Conservation (phyloP, 106 monocot species). For the Gastrodia elata region DNA sequence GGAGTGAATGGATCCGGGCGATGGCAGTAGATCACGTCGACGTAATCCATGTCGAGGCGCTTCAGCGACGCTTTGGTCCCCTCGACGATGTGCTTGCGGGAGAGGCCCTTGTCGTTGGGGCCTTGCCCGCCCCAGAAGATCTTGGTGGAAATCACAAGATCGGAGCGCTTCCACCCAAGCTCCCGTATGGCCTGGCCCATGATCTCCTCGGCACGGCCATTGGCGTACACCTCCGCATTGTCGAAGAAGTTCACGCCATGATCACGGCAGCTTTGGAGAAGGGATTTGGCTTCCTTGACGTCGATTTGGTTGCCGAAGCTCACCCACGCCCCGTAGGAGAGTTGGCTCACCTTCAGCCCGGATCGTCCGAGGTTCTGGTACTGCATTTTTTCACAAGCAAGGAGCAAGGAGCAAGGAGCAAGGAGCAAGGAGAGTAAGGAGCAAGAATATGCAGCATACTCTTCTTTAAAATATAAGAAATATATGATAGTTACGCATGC, state of each 20-base stretch:
- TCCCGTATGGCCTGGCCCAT: conserved; percentile 96
- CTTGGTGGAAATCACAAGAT: conserved; percentile 90
- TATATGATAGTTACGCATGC: no score
- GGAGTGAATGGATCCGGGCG: conserved; percentile 71
- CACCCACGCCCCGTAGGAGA: conserved; percentile 92
- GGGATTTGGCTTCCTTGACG: conserved; percentile 87
- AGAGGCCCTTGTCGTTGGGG: conserved; percentile 96
- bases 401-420: no score
- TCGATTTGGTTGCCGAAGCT: conserved; percentile 95
- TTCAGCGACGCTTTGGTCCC: conserved; percentile 66
- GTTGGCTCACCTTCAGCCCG: conserved; percentile 78
- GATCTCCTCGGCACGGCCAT: conserved; percentile 97
- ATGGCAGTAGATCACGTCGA: conserved; percentile 85
- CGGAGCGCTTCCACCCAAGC: conserved; percentile 88
- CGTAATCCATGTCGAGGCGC: conserved; percentile 87
- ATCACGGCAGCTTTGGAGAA: conserved; percentile 93
- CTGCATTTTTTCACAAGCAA: conserved; percentile 79
- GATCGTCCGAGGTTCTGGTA: conserved; percentile 85
- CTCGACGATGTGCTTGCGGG: conserved; percentile 90
- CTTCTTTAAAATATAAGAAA: no score
- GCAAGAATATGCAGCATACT: no score
- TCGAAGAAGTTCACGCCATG: conserved; percentile 98
- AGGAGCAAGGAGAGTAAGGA: no score
- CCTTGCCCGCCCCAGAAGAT: conserved; percentile 93
- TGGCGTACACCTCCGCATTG: conserved; percentile 98